Evolutionary conservation across 768 basidiomycete species (phyloP).

Genomic region (Boletus sp.): DNA sequence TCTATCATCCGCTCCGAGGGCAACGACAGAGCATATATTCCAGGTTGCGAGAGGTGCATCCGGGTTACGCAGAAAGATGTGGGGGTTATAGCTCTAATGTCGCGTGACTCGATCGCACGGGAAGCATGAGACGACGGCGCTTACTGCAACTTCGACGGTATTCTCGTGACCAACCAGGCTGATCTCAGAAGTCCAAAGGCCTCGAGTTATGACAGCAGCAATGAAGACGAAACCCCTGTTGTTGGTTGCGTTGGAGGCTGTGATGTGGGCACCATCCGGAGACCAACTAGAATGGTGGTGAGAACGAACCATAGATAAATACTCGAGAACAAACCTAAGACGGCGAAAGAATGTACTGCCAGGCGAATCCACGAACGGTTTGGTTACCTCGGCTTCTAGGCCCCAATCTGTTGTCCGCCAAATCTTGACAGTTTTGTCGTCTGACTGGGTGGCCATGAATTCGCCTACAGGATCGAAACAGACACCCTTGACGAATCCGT

Average conservation of each 20-base stretch:
- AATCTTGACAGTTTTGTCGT: slow-evolving; percentile 94
- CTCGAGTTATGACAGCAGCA: slow-evolving; percentile 90
- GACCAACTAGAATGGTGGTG: slow-evolving; percentile 71
- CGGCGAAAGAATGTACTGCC: slow-evolving; percentile 93
- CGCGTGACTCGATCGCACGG: slow-evolving; percentile 3
- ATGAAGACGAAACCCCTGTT: slow-evolving; percentile 96
- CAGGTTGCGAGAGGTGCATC: slow-evolving; percentile 64
- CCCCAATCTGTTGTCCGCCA: slow-evolving; percentile 95
- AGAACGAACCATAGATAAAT: background rate
- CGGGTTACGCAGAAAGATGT: slow-evolving; percentile 84
- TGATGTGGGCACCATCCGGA: slow-evolving; percentile 98
- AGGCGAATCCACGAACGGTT: slow-evolving; percentile 92
- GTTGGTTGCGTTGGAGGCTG: slow-evolving; percentile 96
- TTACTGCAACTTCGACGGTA: slow-evolving; percentile 91
- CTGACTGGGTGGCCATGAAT: slow-evolving; percentile 96
- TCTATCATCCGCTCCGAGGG: slow-evolving; percentile 90
- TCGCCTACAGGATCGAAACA: slow-evolving; percentile 99
- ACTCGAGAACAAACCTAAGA: slow-evolving; percentile 56
- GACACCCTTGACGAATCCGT: slow-evolving; percentile 97
- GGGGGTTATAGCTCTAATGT: slow-evolving; percentile 75
- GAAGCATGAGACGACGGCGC: slow-evolving; percentile 24
- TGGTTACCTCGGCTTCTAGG: slow-evolving; percentile 77
- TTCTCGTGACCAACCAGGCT: slow-evolving; percentile 97
- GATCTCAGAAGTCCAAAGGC: slow-evolving; percentile 87
- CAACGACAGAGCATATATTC: slow-evolving; percentile 90